Conservation (phyloP, 2,329 filamentous ascomycete genomes). For the Rosellinia necatrix region DNA sequence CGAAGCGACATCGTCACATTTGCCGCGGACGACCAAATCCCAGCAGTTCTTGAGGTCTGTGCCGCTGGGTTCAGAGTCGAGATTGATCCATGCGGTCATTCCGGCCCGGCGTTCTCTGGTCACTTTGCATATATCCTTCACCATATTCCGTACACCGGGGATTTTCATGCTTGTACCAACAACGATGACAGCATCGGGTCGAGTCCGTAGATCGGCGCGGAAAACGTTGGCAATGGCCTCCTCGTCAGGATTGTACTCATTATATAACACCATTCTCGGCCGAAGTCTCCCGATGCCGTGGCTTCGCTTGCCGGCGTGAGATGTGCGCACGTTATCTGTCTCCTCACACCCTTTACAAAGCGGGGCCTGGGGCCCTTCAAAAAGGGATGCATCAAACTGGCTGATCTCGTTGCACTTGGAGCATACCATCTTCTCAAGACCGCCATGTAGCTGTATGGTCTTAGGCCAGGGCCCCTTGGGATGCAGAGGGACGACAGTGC, state of each 20-base stretch:
- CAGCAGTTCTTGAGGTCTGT: constrained; percentile 90
- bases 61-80: constrained; percentile 79
- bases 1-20: constrained; percentile 84
- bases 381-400: constrained; percentile 77
- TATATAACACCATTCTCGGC: constrained; percentile 94
- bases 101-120: constrained; percentile 83
- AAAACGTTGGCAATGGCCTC: constrained; percentile 94
- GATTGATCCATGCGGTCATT: constrained; percentile 92
- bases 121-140: constrained; percentile 86
- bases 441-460: constrained; percentile 92
- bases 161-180: constrained; percentile 96
- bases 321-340: constrained; percentile 76
- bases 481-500: constrained; percentile 79
- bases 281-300: constrained; percentile 90
- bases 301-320: constrained; percentile 80
- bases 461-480: constrained; percentile 88
- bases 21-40: constrained; percentile 86
- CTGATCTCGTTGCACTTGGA: constrained; percentile 83
- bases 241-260: constrained; percentile 94
- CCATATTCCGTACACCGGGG: constrained; percentile 85
- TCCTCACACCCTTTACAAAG: constrained; percentile 75
- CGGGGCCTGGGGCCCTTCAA: constrained; percentile 83
- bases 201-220: constrained; percentile 78
- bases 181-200: constrained; percentile 90
- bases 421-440: constrained; percentile 94